Percentiles rank a stretch among this genome's conserved stretches.
phyloP scores from a whole-genome alignment of 2,329 filamentous ascomycete genomes.

The Septoria linicola region DNA sequence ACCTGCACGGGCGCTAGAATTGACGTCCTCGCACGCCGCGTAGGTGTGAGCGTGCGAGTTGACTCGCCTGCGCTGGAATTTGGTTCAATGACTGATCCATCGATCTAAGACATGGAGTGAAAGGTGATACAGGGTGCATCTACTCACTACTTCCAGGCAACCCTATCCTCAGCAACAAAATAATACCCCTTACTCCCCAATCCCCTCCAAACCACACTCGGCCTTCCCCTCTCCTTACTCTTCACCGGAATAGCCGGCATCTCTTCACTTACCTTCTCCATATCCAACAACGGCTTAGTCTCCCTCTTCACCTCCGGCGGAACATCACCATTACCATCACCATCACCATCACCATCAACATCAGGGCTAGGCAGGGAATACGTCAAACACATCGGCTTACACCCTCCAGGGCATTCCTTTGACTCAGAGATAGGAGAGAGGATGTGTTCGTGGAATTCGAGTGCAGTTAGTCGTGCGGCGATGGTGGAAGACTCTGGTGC shows the following conservation, averaged over 20 bases:
- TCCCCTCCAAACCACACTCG: slow-evolving; percentile 8
- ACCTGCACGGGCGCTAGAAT: too few species aligned
- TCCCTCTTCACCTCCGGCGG: neutral
- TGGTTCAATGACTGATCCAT: too few species aligned
- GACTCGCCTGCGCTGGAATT: too few species aligned
- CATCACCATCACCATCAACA: too few species aligned
- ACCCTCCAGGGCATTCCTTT: slow-evolving; percentile 12
- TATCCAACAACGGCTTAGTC: slow-evolving; percentile 11
- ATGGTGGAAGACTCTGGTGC: slow-evolving; percentile 6
- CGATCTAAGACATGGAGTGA: too few species aligned
- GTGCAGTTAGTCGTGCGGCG: neutral
- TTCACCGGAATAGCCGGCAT: neutral
- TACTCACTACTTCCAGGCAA: slow-evolving; percentile 4
- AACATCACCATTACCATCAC: too few species aligned
- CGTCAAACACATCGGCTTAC: slow-evolving; percentile 10
- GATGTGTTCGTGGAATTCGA: slow-evolving; percentile 14
- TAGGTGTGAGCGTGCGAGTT: too few species aligned
- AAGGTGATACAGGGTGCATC: too few species aligned
- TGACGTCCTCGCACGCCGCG: too few species aligned
- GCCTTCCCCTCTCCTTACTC: neutral
- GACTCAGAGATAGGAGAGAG: slow-evolving; percentile 13
- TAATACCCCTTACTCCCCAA: slow-evolving; percentile 14
- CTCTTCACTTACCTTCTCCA: neutral
- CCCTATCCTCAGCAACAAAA: slow-evolving; percentile 10
- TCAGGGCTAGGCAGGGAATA: slow-evolving; percentile 2